phyloP scores from a whole-genome alignment of 768 basidiomycete species.

The Hericium rajendrae region DNA sequence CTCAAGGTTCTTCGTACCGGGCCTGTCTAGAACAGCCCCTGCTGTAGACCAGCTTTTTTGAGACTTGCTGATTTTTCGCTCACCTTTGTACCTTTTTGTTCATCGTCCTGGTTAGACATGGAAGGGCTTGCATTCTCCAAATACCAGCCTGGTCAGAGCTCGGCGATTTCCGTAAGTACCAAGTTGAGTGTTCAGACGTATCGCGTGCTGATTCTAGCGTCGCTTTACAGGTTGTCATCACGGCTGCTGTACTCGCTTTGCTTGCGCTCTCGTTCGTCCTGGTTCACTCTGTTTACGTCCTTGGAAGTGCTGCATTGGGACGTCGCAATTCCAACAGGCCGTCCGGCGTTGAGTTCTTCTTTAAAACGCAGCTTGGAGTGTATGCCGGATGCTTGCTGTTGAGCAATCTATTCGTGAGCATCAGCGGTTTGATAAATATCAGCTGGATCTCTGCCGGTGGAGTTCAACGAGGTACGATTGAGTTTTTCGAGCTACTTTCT shows the following conservation, averaged over 20 bases:
- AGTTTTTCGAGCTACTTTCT: background rate
- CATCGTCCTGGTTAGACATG: conserved; percentile 17
- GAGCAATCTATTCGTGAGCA: conserved; percentile 43
- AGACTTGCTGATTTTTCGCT: conserved; percentile 10
- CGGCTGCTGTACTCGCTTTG: conserved; percentile 6
- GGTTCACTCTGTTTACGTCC: background rate
- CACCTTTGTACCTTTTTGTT: conserved; percentile 14
- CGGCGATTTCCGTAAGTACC: conserved; percentile 3
- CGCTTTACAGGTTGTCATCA: background rate
- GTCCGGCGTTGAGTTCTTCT: conserved; percentile 45
- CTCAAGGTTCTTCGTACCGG: background rate
- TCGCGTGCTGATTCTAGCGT: background rate
- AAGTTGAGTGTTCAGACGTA: background rate
- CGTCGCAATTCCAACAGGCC: conserved; percentile 11
- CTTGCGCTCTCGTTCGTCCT: conserved; percentile 11
- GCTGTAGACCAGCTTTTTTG: conserved; percentile 9
- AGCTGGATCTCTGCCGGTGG: conserved; percentile 36
- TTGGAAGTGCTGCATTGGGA: conserved; percentile 24
- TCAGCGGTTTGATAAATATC: conserved; percentile 45
- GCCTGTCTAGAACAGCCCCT: conserved; percentile 18
- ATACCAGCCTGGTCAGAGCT: background rate
- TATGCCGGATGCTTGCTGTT: conserved; percentile 57
- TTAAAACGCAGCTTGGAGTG: conserved; percentile 61
- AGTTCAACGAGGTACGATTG: conserved; percentile 37
- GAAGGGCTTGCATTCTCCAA: background rate